Evolutionary conservation across 305 asterid genomes (phyloP).

Genomic region (Fraxinus angustifolia): DNA sequence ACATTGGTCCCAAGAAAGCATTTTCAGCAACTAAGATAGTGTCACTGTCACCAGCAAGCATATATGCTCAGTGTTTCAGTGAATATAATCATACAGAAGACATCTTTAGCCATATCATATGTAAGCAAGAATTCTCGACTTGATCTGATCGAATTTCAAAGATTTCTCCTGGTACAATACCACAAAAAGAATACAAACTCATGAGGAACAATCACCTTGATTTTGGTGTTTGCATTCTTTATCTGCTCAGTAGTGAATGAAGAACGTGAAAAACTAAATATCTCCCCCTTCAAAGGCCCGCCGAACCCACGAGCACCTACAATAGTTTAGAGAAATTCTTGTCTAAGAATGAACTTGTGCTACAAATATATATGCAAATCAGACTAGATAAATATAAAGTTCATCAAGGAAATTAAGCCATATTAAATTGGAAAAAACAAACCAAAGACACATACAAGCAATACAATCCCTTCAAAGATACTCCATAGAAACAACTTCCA

Average conservation of each 20-base stretch:
- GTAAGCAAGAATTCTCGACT: not conserved
- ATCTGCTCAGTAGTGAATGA: conserved; percentile 22
- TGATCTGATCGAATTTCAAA: not conserved
- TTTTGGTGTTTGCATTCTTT: conserved; percentile 73
- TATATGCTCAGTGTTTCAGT: not conserved
- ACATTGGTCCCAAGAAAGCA: not conserved
- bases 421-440: conserved; percentile 31
- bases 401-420: conserved; percentile 25
- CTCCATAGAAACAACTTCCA: conserved; percentile 81
- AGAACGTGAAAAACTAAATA: conserved; percentile 28
- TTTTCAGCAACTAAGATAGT: not conserved
- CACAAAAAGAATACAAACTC: not conserved
- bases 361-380: conserved; percentile 23
- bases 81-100: not conserved
- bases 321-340: conserved; percentile 39
- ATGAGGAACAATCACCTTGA: conserved; percentile 45
- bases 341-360: conserved; percentile 26
- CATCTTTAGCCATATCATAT: not conserved
- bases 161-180: not conserved
- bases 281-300: conserved; percentile 36
- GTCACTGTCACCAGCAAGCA: not conserved
- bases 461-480: conserved; percentile 69
- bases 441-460: conserved; percentile 40
- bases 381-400: conserved; percentile 21
- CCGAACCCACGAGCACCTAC: conserved; percentile 48